phyloP scores from a whole-genome alignment of 2,329 filamentous ascomycete genomes.

The Calycina herbarum region DNA sequence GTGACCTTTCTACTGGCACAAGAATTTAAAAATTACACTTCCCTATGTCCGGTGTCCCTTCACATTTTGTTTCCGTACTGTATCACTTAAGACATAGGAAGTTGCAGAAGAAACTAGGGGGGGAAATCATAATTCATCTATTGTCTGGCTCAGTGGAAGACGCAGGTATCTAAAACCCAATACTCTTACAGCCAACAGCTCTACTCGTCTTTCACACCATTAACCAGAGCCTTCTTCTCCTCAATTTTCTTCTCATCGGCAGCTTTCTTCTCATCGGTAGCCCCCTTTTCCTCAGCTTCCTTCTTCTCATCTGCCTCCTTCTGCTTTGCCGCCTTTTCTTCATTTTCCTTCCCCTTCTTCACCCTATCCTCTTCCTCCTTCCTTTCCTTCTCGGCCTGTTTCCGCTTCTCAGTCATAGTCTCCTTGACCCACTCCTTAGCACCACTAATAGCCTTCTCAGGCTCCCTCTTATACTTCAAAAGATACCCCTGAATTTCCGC shows the following conservation, averaged over 20 bases:
- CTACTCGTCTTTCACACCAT: slow-evolving; percentile 7
- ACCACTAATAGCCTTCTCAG: slow-evolving; percentile 54
- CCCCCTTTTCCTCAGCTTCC: slow-evolving; percentile 10
- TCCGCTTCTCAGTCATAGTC: slow-evolving; percentile 48
- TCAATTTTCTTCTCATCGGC: slow-evolving; percentile 12
- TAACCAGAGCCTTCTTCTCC: slow-evolving; percentile 6
- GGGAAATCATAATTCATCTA: no score
- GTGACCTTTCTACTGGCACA: no score
- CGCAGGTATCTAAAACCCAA: not conserved
- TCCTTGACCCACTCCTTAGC: slow-evolving; percentile 55
- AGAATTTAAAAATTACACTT: no score
- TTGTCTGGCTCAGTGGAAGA: no score
- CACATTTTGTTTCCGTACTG: no score
- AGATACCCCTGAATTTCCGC: slow-evolving; percentile 67
- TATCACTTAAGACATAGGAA: no score
- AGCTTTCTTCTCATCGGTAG: slow-evolving; percentile 14
- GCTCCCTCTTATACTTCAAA: slow-evolving; percentile 60
- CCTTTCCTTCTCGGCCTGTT: slow-evolving; percentile 32
- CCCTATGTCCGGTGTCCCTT: no score
- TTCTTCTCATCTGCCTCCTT: slow-evolving; percentile 22
- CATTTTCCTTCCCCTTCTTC: slow-evolving; percentile 28
- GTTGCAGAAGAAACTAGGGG: no score
- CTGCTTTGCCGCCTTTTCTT: slow-evolving; percentile 23
- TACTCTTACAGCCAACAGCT: not conserved
- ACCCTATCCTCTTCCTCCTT: slow-evolving; percentile 28